Percentiles rank a stretch among this genome's conserved stretches.
These are phyloP conservation scores for Clohesyomyces aquaticus DNA, from an alignment of 495 filamentous ascomycete species.

Conservation along the genomic window DNA sequence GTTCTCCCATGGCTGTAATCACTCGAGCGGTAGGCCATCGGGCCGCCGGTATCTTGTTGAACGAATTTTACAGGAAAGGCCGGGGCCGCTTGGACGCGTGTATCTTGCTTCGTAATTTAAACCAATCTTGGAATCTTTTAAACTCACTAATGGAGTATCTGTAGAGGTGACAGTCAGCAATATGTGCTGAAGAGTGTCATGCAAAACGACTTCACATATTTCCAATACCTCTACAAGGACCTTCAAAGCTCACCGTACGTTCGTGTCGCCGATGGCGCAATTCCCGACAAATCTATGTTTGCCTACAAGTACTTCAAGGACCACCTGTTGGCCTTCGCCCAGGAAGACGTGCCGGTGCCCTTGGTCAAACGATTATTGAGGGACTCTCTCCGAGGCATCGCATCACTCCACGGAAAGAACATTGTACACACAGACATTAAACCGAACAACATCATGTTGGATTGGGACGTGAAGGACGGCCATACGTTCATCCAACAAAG, in stretches of 20 bases:
- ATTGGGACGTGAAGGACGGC: slow-evolving; percentile 38
- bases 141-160: slow-evolving; percentile 7
- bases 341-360: slow-evolving; percentile 25
- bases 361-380: slow-evolving; percentile 29
- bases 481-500: slow-evolving; percentile 47
- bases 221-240: slow-evolving; percentile 24
- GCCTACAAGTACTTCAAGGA: slow-evolving; percentile 29
- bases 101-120: slow-evolving; percentile 31
- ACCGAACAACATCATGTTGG: slow-evolving; percentile 45
- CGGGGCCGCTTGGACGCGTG: slow-evolving; percentile 22
- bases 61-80: slow-evolving; percentile 25
- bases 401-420: slow-evolving; percentile 25
- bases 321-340: slow-evolving; percentile 24
- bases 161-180: slow-evolving; percentile 15
- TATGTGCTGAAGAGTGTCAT: slow-evolving; percentile 27
- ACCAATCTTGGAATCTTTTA: slow-evolving; percentile 2
- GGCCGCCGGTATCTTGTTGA: slow-evolving; percentile 33
- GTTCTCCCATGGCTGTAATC: not conserved
- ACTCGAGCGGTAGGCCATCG: slow-evolving; percentile 22
- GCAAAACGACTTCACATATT: slow-evolving; percentile 25
- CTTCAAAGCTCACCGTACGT: slow-evolving; percentile 22
- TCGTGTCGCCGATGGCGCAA: slow-evolving; percentile 24
- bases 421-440: slow-evolving; percentile 44
- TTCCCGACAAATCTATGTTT: slow-evolving; percentile 35
- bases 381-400: slow-evolving; percentile 30